Conservation (phyloP, 1,284 basidiomycete species). For the Pyrrhoderma noxium region DNA sequence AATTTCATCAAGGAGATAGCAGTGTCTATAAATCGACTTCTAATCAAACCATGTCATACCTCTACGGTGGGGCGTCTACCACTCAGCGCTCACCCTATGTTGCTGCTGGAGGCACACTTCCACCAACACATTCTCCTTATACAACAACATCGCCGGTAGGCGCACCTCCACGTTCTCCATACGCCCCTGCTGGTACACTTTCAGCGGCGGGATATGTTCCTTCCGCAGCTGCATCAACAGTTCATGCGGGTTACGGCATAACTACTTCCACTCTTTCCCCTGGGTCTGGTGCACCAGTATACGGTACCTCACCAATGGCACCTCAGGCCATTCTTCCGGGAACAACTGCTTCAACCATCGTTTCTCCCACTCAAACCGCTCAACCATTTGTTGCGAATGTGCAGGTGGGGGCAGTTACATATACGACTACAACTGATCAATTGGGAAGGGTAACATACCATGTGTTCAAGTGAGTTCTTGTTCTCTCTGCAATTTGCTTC, state of each 20-base stretch:
- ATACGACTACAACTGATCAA: slow-evolving; percentile 17
- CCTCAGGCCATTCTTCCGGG: slow-evolving; percentile 6
- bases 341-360: background rate
- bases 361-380: background rate
- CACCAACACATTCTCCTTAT: background rate
- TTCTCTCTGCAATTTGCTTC: background rate
- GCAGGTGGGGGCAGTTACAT: slow-evolving; percentile 14
- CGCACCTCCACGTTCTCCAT: slow-evolving; percentile 6
- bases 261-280: too few relatives aligned
- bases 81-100: slow-evolving; percentile 1
- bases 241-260: too few relatives aligned
- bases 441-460: slow-evolving; percentile 17
- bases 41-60: slow-evolving; percentile 3
- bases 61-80: background rate
- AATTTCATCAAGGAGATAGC: too few relatives aligned
- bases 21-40: too few relatives aligned
- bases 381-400: slow-evolving; percentile 16
- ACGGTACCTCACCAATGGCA: background rate
- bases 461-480: slow-evolving; percentile 17
- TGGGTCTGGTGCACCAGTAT: too few relatives aligned
- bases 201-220: too few relatives aligned
- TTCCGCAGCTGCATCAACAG: too few relatives aligned
- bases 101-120: background rate
- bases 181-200: background rate
- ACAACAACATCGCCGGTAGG: background rate